Evolutionary conservation across 2,329 filamentous ascomycete species (phyloP).

Genomic region (Rutstroemia sp.): DNA sequence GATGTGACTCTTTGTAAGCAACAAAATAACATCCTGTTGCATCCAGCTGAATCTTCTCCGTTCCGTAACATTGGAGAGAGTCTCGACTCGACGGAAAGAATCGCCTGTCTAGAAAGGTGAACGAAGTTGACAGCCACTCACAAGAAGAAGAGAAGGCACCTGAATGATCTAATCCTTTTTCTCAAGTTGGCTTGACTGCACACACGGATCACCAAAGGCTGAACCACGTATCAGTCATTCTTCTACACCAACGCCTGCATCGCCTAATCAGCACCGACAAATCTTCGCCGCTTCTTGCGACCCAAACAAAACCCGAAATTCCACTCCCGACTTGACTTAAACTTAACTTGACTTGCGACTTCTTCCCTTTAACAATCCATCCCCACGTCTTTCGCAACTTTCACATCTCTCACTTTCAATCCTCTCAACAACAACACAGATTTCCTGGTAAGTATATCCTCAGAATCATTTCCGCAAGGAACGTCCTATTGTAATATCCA

Average conservation of each 20-base stretch:
- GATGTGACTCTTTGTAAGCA: no score
- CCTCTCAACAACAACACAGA: not conserved
- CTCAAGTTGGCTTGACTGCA: no score
- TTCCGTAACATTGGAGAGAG: no score
- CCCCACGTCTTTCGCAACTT: not conserved
- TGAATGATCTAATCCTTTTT: no score
- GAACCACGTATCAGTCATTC: no score
- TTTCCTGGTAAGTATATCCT: slow-evolving; percentile 9
- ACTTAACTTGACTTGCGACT: not conserved
- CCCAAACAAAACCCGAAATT: not conserved
- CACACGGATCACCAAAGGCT: no score
- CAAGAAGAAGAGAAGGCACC: no score
- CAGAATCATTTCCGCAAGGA: not conserved
- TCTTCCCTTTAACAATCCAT: not conserved
- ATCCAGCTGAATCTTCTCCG: no score
- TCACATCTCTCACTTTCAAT: not conserved
- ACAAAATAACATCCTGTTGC: no score
- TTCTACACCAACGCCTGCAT: not conserved
- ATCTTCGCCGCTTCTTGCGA: not conserved
- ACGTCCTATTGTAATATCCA: slow-evolving; percentile 12
- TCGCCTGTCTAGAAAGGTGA: no score
- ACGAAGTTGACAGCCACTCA: no score
- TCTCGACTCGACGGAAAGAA: no score
- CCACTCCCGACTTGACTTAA: not conserved
- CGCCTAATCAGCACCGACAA: not conserved